Evolutionary conservation across 352 stramenopile species (phyloP).

Genomic region (Blastocystis hominis): DNA sequence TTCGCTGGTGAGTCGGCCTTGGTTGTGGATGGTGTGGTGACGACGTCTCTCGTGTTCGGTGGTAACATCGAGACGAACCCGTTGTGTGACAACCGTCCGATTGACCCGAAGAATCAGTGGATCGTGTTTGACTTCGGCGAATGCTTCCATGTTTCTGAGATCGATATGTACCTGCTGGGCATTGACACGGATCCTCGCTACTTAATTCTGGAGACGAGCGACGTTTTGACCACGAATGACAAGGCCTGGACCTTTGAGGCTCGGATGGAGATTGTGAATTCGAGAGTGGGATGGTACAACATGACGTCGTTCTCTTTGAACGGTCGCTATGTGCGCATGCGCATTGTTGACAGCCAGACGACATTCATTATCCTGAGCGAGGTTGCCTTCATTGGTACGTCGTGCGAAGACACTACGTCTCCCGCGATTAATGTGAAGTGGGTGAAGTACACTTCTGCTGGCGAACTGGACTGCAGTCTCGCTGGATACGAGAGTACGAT

Average conservation of each 20-base stretch:
- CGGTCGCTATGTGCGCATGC: slow-evolving; percentile 41
- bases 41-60: slow-evolving; percentile 43
- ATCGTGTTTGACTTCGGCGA: slow-evolving; percentile 54
- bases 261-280: slow-evolving; percentile 48
- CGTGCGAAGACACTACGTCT: slow-evolving; percentile 1
- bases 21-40: slow-evolving; percentile 32
- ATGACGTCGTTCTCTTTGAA: slow-evolving; percentile 1
- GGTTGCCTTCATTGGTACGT: slow-evolving; percentile 13
- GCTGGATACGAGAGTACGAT: slow-evolving; percentile 21
- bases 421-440: slow-evolving; percentile 5
- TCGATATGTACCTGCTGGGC: slow-evolving; percentile 49
- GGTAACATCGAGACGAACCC: slow-evolving; percentile 34
- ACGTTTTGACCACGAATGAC: slow-evolving; percentile 25
- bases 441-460: neutral
- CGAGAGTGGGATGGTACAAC: slow-evolving; percentile 10
- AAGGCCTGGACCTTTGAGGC: neutral
- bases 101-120: slow-evolving; percentile 49
- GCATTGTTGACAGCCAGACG: slow-evolving; percentile 24
- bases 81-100: slow-evolving; percentile 3
- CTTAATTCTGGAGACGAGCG: slow-evolving; percentile 37
- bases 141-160: slow-evolving; percentile 13
- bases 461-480: slow-evolving; percentile 3
- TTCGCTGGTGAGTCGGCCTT: slow-evolving; percentile 25
- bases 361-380: slow-evolving; percentile 46
- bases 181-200: slow-evolving; percentile 53